Conservation (phyloP, 1,284 basidiomycete genomes). For the Volvariella surrecta region DNA sequence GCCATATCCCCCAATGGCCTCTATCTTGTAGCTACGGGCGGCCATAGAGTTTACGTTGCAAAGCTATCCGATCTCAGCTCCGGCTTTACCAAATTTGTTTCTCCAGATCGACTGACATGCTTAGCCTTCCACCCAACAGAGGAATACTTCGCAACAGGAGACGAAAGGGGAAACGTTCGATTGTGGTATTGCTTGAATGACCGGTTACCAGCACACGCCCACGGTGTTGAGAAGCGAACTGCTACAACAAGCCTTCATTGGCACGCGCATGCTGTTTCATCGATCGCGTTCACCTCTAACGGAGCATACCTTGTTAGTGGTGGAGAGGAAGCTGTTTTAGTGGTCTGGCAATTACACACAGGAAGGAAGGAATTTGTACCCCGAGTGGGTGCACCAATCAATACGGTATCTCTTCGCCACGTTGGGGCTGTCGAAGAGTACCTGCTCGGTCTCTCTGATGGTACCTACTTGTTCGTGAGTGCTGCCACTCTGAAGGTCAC, state of each 20-base stretch:
- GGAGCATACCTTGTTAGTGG: constrained; percentile 93
- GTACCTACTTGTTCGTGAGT: constrained; percentile 74
- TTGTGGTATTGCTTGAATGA: constrained; percentile 89
- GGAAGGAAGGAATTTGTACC: constrained; percentile 89
- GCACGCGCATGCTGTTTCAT: constrained; percentile 95
- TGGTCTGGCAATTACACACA: constrained; percentile 90
- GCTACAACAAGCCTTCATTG: constrained; percentile 90
- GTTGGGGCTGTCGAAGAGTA: constrained; percentile 64
- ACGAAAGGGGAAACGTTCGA: constrained; percentile 77
- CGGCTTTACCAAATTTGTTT: constrained; percentile 83
- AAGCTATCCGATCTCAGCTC: constrained; percentile 42
- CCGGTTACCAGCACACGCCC: constrained; percentile 36
- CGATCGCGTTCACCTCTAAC: constrained; percentile 82
- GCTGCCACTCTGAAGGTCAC: constrained; percentile 65
- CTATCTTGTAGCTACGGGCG: constrained; percentile 78
- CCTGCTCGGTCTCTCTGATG: constrained; percentile 78
- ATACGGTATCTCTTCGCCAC: constrained; percentile 56
- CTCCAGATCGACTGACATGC: constrained; percentile 75
- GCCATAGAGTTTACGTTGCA: constrained; percentile 79
- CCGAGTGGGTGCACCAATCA: constrained; percentile 83
- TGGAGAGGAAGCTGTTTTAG: constrained; percentile 92
- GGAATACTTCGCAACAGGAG: constrained; percentile 93
- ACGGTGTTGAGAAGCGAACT: constrained; percentile 61
- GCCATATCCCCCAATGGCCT: constrained; percentile 70
- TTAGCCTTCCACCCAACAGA: constrained; percentile 86